phyloP scores from a whole-genome alignment of 306 rosid species.

The Cucumis hystrix region DNA sequence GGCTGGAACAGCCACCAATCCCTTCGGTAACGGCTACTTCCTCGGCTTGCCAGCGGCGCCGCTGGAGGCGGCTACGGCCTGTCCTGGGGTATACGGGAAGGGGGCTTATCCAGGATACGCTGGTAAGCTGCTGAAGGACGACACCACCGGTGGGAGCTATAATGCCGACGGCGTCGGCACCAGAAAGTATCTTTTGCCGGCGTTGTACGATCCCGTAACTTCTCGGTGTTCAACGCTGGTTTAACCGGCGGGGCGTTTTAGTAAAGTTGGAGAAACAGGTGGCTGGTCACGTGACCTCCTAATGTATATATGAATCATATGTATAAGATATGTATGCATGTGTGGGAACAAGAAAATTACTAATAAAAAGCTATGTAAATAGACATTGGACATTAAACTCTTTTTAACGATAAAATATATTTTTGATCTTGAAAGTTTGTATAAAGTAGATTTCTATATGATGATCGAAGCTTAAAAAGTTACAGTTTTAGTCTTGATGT shows the following conservation, averaged over 20 bases:
- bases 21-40: conserved; percentile 18
- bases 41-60: conserved; percentile 7
- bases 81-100: conserved; percentile 17
- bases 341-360: background rate
- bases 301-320: background rate
- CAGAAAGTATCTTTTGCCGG: conserved; percentile 24
- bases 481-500: no score
- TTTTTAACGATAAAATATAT: no score
- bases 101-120: conserved; percentile 30
- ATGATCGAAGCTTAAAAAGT: no score
- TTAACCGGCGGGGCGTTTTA: background rate
- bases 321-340: background rate
- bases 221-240: conserved; percentile 12
- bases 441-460: no score
- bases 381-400: no score
- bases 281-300: background rate
- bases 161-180: conserved; percentile 17
- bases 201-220: conserved; percentile 19
- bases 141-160: conserved; percentile 16
- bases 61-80: conserved; percentile 22
- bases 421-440: no score
- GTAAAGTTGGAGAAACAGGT: background rate
- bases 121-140: conserved; percentile 11
- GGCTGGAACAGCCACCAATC: conserved; percentile 30
- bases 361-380: background rate